Evolutionary conservation across 1,284 basidiomycete species (phyloP).

Genomic region (Entoloma clypeatum): DNA sequence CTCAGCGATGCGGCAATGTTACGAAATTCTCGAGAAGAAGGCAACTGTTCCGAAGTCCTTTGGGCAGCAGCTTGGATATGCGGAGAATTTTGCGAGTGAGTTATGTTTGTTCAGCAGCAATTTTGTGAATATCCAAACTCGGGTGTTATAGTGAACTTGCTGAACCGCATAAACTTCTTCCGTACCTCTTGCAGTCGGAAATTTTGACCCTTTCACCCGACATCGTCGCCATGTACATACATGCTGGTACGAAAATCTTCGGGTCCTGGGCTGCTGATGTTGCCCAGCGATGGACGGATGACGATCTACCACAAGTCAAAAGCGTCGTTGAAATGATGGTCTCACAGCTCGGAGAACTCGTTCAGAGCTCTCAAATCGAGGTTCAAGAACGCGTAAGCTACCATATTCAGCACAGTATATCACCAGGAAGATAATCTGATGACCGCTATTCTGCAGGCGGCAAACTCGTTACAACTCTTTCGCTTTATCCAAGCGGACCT

Average conservation of each 20-base stretch:
- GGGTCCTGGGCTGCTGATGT: conserved; percentile 78
- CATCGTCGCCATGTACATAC: conserved; percentile 74
- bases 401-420: conserved; percentile 2
- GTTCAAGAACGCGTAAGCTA: conserved; percentile 87
- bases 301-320: conserved; percentile 59
- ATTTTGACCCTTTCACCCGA: conserved; percentile 54
- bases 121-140: conserved; percentile 9
- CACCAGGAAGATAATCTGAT: conserved; percentile 2
- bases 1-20: conserved; percentile 76
- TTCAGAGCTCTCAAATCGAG: conserved; percentile 69
- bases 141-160: conserved; percentile 51
- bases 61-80: conserved; percentile 95
- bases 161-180: conserved; percentile 66
- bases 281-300: conserved; percentile 73
- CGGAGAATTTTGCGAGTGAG: conserved; percentile 83
- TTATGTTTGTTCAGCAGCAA: conserved; percentile 8
- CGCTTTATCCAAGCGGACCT: conserved; percentile 80
- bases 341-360: conserved; percentile 52
- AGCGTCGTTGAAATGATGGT: conserved; percentile 58
- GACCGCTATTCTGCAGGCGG: conserved; percentile 49
- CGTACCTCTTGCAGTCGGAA: conserved; percentile 62
- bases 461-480: conserved; percentile 78
- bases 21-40: conserved; percentile 53
- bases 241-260: conserved; percentile 84
- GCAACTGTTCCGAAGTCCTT: conserved; percentile 75